Evolutionary conservation across 2,329 filamentous ascomycete species (phyloP).

Genomic region (Pseudogymnoascus sp.): DNA sequence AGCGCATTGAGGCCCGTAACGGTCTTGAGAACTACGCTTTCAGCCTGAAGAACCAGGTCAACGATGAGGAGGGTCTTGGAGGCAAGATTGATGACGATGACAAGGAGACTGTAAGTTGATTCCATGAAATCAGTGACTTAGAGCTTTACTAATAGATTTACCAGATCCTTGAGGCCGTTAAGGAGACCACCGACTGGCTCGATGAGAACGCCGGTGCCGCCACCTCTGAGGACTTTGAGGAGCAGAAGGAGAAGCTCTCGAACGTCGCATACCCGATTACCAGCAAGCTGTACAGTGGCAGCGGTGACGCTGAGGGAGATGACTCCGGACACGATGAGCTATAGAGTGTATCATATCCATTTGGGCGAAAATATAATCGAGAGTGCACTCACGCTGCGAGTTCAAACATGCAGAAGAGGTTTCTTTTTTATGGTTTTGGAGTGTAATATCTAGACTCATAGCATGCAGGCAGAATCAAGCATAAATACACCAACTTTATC

Average conservation of each 20-base stretch:
- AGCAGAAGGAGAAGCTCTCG: slow-evolving; percentile 99
- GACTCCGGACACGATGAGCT: slow-evolving; percentile 80
- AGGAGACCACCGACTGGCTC: slow-evolving; percentile 95
- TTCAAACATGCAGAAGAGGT: slow-evolving; percentile 1
- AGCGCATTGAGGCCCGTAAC: slow-evolving; percentile 95
- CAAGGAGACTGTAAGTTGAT: slow-evolving; percentile 75
- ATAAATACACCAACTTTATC: slow-evolving; percentile 7
- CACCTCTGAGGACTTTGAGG: slow-evolving; percentile 89
- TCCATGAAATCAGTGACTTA: neutral
- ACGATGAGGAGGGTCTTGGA: slow-evolving; percentile 91
- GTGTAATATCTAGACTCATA: slow-evolving; percentile 7
- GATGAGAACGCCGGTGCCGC: slow-evolving; percentile 88
- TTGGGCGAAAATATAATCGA: slow-evolving; percentile 8
- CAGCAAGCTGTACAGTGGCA: slow-evolving; percentile 80
- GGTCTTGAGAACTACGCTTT: slow-evolving; percentile 98
- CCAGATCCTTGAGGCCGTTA: slow-evolving; percentile 84
- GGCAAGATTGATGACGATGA: slow-evolving; percentile 98
- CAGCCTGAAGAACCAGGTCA: slow-evolving; percentile 98
- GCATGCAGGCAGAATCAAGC: slow-evolving; percentile 7
- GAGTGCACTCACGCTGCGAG: neutral
- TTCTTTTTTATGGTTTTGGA: neutral
- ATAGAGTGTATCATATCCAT: slow-evolving; percentile 41
- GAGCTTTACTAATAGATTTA: slow-evolving; percentile 29
- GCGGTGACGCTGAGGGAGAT: slow-evolving; percentile 57
- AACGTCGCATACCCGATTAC: slow-evolving; percentile 97